A percentile compares a stretch with the other conserved stretches of the same genome.
Evolutionary conservation across 768 basidiomycete species (phyloP).

Genomic region (Scleroderma bovista): DNA sequence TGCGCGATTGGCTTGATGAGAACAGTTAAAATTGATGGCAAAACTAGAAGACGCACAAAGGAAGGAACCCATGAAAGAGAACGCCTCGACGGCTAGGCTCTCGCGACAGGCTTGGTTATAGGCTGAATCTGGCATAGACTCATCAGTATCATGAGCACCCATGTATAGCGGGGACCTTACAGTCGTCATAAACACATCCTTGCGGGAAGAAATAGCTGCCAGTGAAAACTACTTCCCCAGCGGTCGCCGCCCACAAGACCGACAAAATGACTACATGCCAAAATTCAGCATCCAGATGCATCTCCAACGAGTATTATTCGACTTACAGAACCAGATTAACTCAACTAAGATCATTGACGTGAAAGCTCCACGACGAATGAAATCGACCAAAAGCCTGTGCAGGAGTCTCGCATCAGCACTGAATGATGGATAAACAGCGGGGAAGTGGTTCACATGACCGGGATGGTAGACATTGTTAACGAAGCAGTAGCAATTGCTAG

Average conservation of each 20-base stretch:
- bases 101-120: slow-evolving; percentile 21
- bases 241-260: slow-evolving; percentile 37
- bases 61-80: slow-evolving; percentile 34
- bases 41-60: slow-evolving; percentile 23
- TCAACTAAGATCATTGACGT: slow-evolving; percentile 37
- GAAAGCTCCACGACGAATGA: slow-evolving; percentile 29
- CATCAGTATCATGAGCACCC: slow-evolving; percentile 1
- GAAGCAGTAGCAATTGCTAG: slow-evolving; percentile 25
- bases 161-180: background rate
- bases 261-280: slow-evolving; percentile 25
- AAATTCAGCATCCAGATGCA: background rate
- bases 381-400: slow-evolving; percentile 32
- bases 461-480: slow-evolving; percentile 26
- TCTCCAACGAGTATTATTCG: background rate
- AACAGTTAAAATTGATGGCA: background rate
- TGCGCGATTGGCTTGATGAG: slow-evolving; percentile 9
- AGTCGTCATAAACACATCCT: slow-evolving; percentile 6
- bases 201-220: slow-evolving; percentile 2
- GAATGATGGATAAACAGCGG: background rate
- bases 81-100: slow-evolving; percentile 27
- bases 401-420: background rate
- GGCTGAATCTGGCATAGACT: slow-evolving; percentile 7
- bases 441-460: slow-evolving; percentile 18
- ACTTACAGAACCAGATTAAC: slow-evolving; percentile 33
- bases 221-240: slow-evolving; percentile 17